These are phyloP conservation scores for Strobilomyces dryophilus DNA, from an alignment of 768 basidiomycete genomes.

Conservation along the genomic window DNA sequence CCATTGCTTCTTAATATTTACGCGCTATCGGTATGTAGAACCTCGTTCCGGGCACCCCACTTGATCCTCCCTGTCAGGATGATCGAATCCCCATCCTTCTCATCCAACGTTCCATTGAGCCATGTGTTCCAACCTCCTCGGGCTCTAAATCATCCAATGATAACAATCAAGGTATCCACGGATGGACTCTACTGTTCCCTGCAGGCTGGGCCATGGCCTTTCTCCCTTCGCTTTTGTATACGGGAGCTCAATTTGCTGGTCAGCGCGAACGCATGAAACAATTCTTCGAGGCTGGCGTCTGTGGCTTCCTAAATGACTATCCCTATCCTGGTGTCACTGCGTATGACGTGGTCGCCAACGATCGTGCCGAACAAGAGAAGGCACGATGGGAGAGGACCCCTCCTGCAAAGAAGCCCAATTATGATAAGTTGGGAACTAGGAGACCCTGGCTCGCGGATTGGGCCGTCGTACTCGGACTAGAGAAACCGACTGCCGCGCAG, in stretches of 20 bases:
- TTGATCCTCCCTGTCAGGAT: slow-evolving; percentile 68
- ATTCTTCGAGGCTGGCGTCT: slow-evolving; percentile 71
- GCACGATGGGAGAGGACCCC: slow-evolving; percentile 76
- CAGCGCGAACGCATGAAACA: slow-evolving; percentile 81
- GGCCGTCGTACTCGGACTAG: slow-evolving; percentile 60
- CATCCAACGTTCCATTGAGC: slow-evolving; percentile 70
- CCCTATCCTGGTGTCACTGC: slow-evolving; percentile 54
- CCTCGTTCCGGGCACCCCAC: slow-evolving; percentile 69
- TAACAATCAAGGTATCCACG: slow-evolving; percentile 52
- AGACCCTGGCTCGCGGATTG: slow-evolving; percentile 81
- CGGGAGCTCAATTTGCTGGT: slow-evolving; percentile 81
- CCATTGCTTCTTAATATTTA: neutral
- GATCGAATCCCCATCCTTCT: slow-evolving; percentile 81
- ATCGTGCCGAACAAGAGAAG: slow-evolving; percentile 50
- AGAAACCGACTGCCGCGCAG: slow-evolving; percentile 11
- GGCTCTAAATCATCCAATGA: slow-evolving; percentile 20
- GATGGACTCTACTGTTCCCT: slow-evolving; percentile 86
- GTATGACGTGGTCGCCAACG: slow-evolving; percentile 46
- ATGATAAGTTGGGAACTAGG: slow-evolving; percentile 54
- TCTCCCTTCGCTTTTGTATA: slow-evolving; percentile 74
- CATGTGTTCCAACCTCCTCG: slow-evolving; percentile 13
- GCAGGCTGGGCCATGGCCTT: slow-evolving; percentile 91
- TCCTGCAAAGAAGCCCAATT: slow-evolving; percentile 82
- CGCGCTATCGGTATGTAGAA: slow-evolving; percentile 42
- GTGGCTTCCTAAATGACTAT: slow-evolving; percentile 81